Percentiles rank a stretch among this genome's conserved stretches.
Conservation (phyloP, 2,329 filamentous ascomycete genomes). For the Endocalyx cinctus region DNA sequence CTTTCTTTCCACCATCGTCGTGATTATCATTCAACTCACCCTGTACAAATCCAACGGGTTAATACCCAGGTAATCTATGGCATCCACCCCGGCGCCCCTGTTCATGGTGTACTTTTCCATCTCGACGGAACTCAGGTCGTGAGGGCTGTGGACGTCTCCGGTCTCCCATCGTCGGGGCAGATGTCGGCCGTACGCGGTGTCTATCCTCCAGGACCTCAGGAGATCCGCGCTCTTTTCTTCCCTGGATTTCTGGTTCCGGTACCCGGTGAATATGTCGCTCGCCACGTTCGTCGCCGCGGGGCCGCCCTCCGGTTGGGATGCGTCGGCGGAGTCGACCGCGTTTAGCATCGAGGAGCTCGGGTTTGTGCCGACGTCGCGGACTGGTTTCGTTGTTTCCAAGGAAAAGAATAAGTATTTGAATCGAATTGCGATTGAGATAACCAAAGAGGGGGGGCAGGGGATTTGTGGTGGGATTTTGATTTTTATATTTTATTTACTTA, state of each 20-base stretch:
- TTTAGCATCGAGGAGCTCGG: constrained; percentile 17
- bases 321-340: constrained; percentile 14
- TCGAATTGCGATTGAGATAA: no score
- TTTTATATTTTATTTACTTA: constrained; percentile 14
- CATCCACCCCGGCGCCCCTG: constrained; percentile 56
- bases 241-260: no score
- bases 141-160: constrained; percentile 87
- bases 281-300: constrained; percentile 11
- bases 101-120: constrained; percentile 72
- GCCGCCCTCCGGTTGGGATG: no score
- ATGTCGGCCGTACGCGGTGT: constrained; percentile 55
- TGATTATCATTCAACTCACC: constrained; percentile 52
- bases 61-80: constrained; percentile 74
- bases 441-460: no score
- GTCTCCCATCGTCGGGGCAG: constrained; percentile 65
- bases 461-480: no score
- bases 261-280: constrained; percentile 12
- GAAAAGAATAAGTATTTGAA: no score
- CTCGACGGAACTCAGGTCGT: constrained; percentile 75
- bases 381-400: no score
- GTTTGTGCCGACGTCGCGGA: constrained; percentile 13
- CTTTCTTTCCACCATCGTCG: no score
- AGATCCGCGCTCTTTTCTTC: neutral
- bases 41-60: constrained; percentile 84
- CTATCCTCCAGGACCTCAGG: constrained; percentile 14